Evolutionary conservation across 208 protist genomes (phyloP).

Genomic region (Acanthamoeba healyi): DNA sequence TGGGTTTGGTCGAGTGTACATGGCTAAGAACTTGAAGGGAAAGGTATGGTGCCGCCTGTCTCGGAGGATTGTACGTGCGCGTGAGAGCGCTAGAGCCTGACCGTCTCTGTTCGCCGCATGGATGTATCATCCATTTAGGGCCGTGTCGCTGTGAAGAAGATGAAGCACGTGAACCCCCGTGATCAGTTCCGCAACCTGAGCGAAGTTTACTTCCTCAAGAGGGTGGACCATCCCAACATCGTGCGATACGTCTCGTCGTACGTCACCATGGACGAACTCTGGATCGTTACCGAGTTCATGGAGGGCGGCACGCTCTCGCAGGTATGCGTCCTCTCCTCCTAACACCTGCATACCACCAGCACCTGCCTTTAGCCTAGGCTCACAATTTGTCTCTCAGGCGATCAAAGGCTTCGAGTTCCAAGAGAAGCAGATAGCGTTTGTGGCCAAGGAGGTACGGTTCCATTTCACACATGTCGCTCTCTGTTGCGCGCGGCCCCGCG

Average conservation of each 20-base stretch:
- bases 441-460: constrained; percentile 46
- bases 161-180: constrained; percentile 63
- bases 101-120: neutral
- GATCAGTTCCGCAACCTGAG: constrained; percentile 71
- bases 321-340: neutral
- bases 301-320: constrained; percentile 71
- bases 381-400: neutral
- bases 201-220: constrained; percentile 66
- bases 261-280: constrained; percentile 46
- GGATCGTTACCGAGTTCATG: constrained; percentile 75
- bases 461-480: neutral
- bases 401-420: constrained; percentile 73
- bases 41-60: no score
- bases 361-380: neutral
- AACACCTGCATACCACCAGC: neutral
- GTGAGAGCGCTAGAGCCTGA: neutral
- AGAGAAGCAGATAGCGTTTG: constrained; percentile 73
- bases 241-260: constrained; percentile 60
- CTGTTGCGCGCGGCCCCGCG: neutral
- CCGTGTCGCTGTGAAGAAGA: constrained; percentile 76
- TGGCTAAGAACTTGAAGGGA: constrained; percentile 69
- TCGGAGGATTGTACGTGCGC: neutral
- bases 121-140: no score
- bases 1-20: constrained; percentile 69
- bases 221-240: constrained; percentile 72